These are phyloP conservation scores for Moesziomyces antarcticus DNA, from an alignment of 1,284 basidiomycete species.

Conservation along the genomic window DNA sequence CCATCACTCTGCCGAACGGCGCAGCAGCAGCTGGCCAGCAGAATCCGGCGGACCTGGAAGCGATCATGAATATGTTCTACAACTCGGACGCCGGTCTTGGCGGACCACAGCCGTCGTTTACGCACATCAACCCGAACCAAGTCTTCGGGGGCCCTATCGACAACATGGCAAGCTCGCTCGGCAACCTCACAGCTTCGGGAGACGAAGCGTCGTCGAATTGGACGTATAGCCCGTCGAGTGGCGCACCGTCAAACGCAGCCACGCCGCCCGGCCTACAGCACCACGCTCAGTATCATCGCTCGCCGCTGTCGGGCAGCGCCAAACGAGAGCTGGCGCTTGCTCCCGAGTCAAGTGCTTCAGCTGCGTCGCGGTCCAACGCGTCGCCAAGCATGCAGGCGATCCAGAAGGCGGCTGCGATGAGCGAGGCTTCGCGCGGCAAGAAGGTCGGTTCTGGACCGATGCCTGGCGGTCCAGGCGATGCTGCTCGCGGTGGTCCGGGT, in stretches of 20 bases:
- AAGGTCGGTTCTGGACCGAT: conserved; percentile 3
- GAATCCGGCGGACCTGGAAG: conserved; percentile 48
- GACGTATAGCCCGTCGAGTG: conserved; percentile 59
- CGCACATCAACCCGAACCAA: conserved; percentile 64
- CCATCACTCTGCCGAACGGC: conserved; percentile 9
- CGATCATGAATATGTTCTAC: conserved; percentile 65
- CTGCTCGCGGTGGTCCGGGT: conserved; percentile 5
- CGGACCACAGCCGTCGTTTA: conserved; percentile 47
- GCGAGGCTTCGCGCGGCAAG: conserved; percentile 31
- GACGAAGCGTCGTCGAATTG: conserved; percentile 55
- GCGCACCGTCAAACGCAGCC: conserved; percentile 43
- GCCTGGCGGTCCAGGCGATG: conserved; percentile 12
- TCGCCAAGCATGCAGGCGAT: conserved; percentile 41
- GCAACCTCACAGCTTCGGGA: conserved; percentile 40
- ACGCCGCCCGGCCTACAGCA: conserved; percentile 48
- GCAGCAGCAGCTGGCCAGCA: conserved; percentile 9
- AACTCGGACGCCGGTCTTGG: conserved; percentile 52
- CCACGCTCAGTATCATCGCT: conserved; percentile 50
- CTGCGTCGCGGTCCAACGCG: conserved; percentile 31
- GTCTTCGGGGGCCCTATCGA: conserved; percentile 48
- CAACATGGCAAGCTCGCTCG: conserved; percentile 24
- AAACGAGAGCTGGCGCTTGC: conserved; percentile 34
- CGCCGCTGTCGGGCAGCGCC: conserved; percentile 33
- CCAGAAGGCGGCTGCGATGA: conserved; percentile 36
- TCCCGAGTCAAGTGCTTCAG: conserved; percentile 11